Evolutionary conservation across 805 yeast species (phyloP), one percentile per base, ranked within the genome.

Genomic region (Huiozyma naganishii): DNA sequence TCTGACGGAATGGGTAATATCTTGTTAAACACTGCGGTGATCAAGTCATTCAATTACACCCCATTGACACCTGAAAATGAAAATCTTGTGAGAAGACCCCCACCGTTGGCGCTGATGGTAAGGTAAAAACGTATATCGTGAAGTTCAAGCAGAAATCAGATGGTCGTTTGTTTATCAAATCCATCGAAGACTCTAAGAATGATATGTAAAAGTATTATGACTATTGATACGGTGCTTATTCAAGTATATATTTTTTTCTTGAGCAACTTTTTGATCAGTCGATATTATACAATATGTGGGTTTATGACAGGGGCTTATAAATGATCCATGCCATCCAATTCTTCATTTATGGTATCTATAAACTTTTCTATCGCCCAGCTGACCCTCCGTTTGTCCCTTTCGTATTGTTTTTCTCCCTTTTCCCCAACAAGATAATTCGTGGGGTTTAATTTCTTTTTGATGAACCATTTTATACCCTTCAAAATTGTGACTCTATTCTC

Each of bases 1-100:
- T 85, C 96, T 0, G 97, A 89, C 45, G 96, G 95, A 29, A 79
- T 87, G 35, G 81, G 83, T 35, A 75, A 95, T 52, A 79, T 88
- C 11, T 62, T 90, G 39, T 64, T 90, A 47, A 90, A 90, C 59
- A 68, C 79, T 10, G 64, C 70, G n/a, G 62, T 88, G 8, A 67
- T 74, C 7, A 72, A 72, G 42, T 76, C 74, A 41, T 66, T 86
- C 46, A 68, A 67, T 1, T 89, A 87, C 59, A 68, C 73, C 8
- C 69, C 74, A 3, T 67, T 78, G 37, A 52, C 63, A 12, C 52
- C 57, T 45, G 79, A 90, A 40, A 73, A 80, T 59, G 81, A 85
- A 29, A 76, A 79, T 29, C 64, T 76, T 51, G 78, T 88, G 10
- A 73, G 10, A 73, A 80, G 50, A 67, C 87, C 30, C 85, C 95